Base-by-base conservation (phyloP, 495 filamentous ascomycete species). In the Hypoxylon perforatum region DNA sequence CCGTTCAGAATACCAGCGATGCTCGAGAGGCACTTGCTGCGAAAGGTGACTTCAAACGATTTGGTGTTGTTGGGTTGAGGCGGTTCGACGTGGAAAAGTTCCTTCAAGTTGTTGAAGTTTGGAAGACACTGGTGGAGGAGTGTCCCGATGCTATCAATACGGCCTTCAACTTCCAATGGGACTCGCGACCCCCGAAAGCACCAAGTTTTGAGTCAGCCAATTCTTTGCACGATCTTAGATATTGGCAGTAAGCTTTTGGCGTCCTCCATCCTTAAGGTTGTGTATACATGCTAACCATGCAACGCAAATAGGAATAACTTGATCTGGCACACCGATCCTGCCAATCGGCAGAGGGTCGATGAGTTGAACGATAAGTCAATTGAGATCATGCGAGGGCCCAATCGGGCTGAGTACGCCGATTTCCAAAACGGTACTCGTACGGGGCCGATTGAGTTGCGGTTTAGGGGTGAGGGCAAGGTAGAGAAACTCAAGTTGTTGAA, bases 381-480 rank as follows among this genome's bases (percentile, higher is more conserved):
- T n/a, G 19, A 14, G 1, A 47, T 47, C 18, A 47, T 47, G 44
- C 44, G 22, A 5, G 44, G 44, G n/a, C 44, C 44, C 1, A 18
- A 42, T n/a, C 12, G 39, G n/a, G 5, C 39, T 1, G 39, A 42
- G 39, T 17, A 42, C n/a, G 39, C 39, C 12, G n/a, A 42, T 17
- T 42, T 42, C 8, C 39, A 42, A 6, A 42, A 42, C 14, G 39
- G 39, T n/a, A 42, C 39, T 6, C 39, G 39, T 17, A 36, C 28
- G 33, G 50, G 28, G n/a, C 50, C 50, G 9, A 53, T 60, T 17
- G 53, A 50, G n/a, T 7, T 45, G 22, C 53, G 61, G n/a, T 65
- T 61, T 8, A 39, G 44, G 15, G 61, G 55, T 1, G 19, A 2
- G 4, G 56, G 21, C 5, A 61, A 17, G 30, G 22, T 61, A n/a